Percentiles rank a stretch among this genome's conserved stretches.
Conservation (phyloP, 345 rosid species). For the Passiflora organensis region DNA sequence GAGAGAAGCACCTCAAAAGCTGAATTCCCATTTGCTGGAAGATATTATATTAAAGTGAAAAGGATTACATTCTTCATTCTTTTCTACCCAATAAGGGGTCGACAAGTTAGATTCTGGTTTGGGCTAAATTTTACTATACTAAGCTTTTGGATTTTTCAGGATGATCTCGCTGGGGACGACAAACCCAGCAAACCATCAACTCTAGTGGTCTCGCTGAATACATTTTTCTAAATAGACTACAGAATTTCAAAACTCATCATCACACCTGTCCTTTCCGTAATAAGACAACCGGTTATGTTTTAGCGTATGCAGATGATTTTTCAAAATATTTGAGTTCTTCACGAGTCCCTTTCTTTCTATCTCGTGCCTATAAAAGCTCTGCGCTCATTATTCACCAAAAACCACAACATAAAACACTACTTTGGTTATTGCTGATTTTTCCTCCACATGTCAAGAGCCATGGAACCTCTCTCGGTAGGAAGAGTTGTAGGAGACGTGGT, state of each 20-base stretch:
- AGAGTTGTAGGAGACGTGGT: slow-evolving; percentile 78
- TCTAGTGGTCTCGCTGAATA: slow-evolving; percentile 5
- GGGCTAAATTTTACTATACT: neutral
- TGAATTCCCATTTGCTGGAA: slow-evolving; percentile 34
- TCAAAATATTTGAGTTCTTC: slow-evolving; percentile 25
- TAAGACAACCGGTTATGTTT: slow-evolving; percentile 6
- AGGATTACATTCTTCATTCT: slow-evolving; percentile 31
- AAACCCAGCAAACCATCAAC: neutral
- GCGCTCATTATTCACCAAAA: slow-evolving; percentile 1
- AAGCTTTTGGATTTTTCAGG: neutral
- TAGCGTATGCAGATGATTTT: slow-evolving; percentile 14
- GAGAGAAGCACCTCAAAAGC: slow-evolving; percentile 41
- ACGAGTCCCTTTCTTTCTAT: neutral
- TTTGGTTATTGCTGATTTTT: no score
- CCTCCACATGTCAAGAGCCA: slow-evolving; percentile 30
- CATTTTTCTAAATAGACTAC: neutral
- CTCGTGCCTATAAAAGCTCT: slow-evolving; percentile 14
- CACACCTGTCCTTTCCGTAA: slow-evolving; percentile 20
- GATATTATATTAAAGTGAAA: slow-evolving; percentile 22
- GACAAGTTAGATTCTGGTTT: slow-evolving; percentile 35
- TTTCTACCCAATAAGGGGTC: slow-evolving; percentile 22
- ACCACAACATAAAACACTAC: neutral
- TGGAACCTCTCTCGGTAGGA: slow-evolving; percentile 55
- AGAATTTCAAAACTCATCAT: slow-evolving; percentile 3
- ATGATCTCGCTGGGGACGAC: neutral